Conservation (phyloP, 768 basidiomycete genomes). For the Antrodiella citrinella region DNA sequence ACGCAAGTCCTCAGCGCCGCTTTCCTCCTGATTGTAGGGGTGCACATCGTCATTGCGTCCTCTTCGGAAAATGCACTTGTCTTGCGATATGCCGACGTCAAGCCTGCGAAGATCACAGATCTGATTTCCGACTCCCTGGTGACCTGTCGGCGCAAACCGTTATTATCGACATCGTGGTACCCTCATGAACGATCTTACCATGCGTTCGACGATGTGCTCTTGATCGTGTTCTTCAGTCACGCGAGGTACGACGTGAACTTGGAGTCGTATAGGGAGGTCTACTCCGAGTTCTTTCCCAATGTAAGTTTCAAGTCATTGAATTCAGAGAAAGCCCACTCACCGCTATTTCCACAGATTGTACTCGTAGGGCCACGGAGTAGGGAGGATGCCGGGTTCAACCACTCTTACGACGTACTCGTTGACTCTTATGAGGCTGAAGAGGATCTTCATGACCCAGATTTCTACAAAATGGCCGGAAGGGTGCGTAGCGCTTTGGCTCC, state of each 20-base stretch:
- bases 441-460: constrained; percentile 28
- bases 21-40: neutral
- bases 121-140: neutral
- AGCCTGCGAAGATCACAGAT: neutral
- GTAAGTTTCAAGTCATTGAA: constrained; percentile 27
- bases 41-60: neutral
- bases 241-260: constrained; percentile 37
- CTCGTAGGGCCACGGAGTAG: constrained; percentile 40
- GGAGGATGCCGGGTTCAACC: constrained; percentile 37
- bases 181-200: constrained; percentile 21
- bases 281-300: constrained; percentile 41
- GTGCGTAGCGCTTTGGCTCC: constrained; percentile 19
- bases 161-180: constrained; percentile 9
- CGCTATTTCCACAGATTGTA: constrained; percentile 28
- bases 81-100: neutral
- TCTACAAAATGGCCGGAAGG: constrained; percentile 37
- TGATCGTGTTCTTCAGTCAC: constrained; percentile 46
- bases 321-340: neutral
- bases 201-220: constrained; percentile 33
- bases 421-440: constrained; percentile 40
- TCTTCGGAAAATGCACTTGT: neutral
- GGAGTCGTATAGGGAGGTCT: constrained; percentile 38
- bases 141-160: constrained; percentile 13
- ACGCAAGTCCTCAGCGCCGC: neutral
- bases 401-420: constrained; percentile 43